Evolutionary conservation across 352 stramenopile species (phyloP).

Genomic region (Albugo laibachii): DNA sequence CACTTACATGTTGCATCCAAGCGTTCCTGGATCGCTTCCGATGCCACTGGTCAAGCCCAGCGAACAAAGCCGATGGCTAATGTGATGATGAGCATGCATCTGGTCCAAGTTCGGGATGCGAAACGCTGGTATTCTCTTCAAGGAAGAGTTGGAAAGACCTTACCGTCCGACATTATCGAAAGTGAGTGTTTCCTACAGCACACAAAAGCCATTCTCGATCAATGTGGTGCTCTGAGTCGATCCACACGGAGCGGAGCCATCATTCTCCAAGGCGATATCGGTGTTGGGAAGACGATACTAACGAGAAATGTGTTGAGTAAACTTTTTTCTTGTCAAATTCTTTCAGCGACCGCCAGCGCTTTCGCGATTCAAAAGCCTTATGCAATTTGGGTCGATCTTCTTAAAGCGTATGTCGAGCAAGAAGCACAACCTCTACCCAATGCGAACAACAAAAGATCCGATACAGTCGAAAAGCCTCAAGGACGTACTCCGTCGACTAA

Average conservation of each 20-base stretch:
- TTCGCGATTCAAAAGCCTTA: slow-evolving; percentile 63
- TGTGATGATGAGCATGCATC: slow-evolving; percentile 74
- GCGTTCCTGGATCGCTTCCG: neutral
- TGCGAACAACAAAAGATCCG: too few species aligned
- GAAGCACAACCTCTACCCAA: neutral
- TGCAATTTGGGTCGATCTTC: slow-evolving; percentile 57
- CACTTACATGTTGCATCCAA: slow-evolving; percentile 21
- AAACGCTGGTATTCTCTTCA: slow-evolving; percentile 37
- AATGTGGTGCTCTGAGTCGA: slow-evolving; percentile 43
- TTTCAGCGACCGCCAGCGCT: slow-evolving; percentile 47
- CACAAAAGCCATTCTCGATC: slow-evolving; percentile 28
- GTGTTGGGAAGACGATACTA: slow-evolving; percentile 65
- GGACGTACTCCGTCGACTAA: too few species aligned
- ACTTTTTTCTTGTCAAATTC: slow-evolving; percentile 23
- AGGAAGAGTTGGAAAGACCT: slow-evolving; percentile 23
- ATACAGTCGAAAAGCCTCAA: too few species aligned
- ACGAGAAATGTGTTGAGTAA: slow-evolving; percentile 32
- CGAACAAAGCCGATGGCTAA: slow-evolving; percentile 35
- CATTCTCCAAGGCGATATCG: slow-evolving; percentile 65
- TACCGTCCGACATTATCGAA: slow-evolving; percentile 28
- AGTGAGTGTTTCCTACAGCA: slow-evolving; percentile 33
- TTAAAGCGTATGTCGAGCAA: slow-evolving; percentile 24
- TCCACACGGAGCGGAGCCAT: slow-evolving; percentile 46
- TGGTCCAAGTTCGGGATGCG: slow-evolving; percentile 64
- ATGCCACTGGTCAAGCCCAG: neutral